A percentile compares a stretch with the other conserved stretches of the same genome.
Evolutionary conservation across 2,329 filamentous ascomycete genomes (phyloP).

Genomic region (Aspergillus felis): DNA sequence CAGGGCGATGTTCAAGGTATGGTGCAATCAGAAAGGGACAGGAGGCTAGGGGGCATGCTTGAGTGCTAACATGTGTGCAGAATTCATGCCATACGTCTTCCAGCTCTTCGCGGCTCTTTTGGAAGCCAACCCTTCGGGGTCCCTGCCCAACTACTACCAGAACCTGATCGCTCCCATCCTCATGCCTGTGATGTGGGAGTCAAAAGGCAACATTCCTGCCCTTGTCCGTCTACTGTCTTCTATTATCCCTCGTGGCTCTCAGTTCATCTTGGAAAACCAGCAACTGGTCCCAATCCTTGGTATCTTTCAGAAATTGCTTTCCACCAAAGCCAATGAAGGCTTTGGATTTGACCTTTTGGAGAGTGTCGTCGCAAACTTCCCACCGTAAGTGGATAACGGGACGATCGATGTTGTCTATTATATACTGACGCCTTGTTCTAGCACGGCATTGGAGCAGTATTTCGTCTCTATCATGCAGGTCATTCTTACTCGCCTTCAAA

Average conservation of each 20-base stretch:
- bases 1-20: conserved; percentile 74
- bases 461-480: conserved; percentile 77
- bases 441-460: conserved; percentile 65
- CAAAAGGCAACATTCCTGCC: conserved; percentile 86
- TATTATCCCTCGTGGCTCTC: conserved; percentile 72
- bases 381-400: conserved; percentile 53
- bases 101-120: conserved; percentile 89
- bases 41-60: neutral
- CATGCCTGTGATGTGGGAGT: conserved; percentile 81
- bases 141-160: conserved; percentile 77
- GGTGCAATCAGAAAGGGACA: conserved; percentile 10
- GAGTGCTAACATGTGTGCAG: conserved; percentile 45
- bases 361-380: conserved; percentile 67
- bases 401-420: neutral
- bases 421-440: conserved; percentile 28
- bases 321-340: conserved; percentile 75
- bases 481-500: conserved; percentile 69
- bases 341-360: conserved; percentile 90
- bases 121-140: conserved; percentile 75
- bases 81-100: conserved; percentile 96
- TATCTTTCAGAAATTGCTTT: conserved; percentile 88
- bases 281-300: conserved; percentile 86
- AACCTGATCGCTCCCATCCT: conserved; percentile 74
- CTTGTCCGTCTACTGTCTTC: conserved; percentile 79
- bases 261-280: conserved; percentile 70